Evolutionary conservation across 805 yeast species (phyloP).

Genomic region (Saccharomycopsis guyanensis): DNA sequence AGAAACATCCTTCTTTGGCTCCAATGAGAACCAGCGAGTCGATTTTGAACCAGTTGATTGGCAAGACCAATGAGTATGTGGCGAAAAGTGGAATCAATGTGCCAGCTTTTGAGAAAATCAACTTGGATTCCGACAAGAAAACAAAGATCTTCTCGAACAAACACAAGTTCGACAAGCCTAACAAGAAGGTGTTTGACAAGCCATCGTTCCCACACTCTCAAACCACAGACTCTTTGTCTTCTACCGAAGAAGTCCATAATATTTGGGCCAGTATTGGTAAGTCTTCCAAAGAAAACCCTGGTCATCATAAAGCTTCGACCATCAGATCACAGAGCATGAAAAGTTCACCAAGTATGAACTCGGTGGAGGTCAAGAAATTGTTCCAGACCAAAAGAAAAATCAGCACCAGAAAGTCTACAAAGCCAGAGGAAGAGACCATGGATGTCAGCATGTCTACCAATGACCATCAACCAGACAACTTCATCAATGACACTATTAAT

Average conservation of each 20-base stretch:
- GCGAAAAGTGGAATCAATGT: constrained; percentile 11
- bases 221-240: constrained; percentile 20
- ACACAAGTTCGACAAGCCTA: constrained; percentile 16
- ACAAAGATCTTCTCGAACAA: constrained; percentile 12
- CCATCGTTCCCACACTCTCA: constrained; percentile 19
- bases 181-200: constrained; percentile 12
- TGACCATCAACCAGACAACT: constrained; percentile 8
- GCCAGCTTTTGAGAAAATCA: constrained; percentile 1
- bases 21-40: constrained; percentile 16
- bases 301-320: constrained; percentile 25
- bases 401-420: constrained; percentile 4
- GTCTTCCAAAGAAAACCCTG: not conserved
- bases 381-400: constrained; percentile 26
- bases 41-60: constrained; percentile 10
- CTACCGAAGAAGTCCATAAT: constrained; percentile 20
- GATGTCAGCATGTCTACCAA: not conserved
- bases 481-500: constrained; percentile 16
- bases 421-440: not conserved
- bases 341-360: constrained; percentile 42
- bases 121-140: not conserved
- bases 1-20: constrained; percentile 8
- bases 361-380: constrained; percentile 36
- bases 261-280: constrained; percentile 19
- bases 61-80: constrained; percentile 18
- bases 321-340: constrained; percentile 40